Conservation (phyloP, 2,329 filamentous ascomycete species). For the Laburnicola sp. region DNA sequence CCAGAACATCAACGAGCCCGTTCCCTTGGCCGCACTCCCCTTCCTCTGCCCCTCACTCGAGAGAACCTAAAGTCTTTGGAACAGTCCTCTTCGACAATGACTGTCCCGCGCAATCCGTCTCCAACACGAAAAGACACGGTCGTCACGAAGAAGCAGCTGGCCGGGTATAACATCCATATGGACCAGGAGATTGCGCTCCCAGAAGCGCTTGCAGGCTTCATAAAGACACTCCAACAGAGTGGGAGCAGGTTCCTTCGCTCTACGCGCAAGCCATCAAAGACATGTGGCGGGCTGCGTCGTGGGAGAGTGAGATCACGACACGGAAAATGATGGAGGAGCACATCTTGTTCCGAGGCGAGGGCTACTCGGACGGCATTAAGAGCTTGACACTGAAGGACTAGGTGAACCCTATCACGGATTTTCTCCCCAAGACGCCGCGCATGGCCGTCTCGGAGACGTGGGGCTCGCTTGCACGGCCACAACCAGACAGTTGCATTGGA, state of each 20-base stretch:
- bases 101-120: constrained; percentile 16
- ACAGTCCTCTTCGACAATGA: constrained; percentile 12
- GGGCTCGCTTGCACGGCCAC: constrained; percentile 15
- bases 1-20: constrained; percentile 1
- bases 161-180: constrained; percentile 18
- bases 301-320: constrained; percentile 18
- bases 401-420: constrained; percentile 16
- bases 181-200: constrained; percentile 11
- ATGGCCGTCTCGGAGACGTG: constrained; percentile 13
- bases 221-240: constrained; percentile 11
- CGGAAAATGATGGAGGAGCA: constrained; percentile 19
- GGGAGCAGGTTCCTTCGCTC: constrained; percentile 17
- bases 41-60: constrained; percentile 8
- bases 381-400: constrained; percentile 19
- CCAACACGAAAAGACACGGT: constrained; percentile 13
- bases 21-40: constrained; percentile 7
- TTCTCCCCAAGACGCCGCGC: constrained; percentile 12
- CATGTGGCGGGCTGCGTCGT: constrained; percentile 14
- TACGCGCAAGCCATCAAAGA: constrained; percentile 18
- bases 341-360: constrained; percentile 17
- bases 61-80: constrained; percentile 14
- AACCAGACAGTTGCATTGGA: constrained; percentile 20
- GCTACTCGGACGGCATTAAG: constrained; percentile 9
- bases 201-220: constrained; percentile 13
- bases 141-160: constrained; percentile 15